phyloP scores from a whole-genome alignment of 495 filamentous ascomycete species.

The Penicillium pancosmium region DNA sequence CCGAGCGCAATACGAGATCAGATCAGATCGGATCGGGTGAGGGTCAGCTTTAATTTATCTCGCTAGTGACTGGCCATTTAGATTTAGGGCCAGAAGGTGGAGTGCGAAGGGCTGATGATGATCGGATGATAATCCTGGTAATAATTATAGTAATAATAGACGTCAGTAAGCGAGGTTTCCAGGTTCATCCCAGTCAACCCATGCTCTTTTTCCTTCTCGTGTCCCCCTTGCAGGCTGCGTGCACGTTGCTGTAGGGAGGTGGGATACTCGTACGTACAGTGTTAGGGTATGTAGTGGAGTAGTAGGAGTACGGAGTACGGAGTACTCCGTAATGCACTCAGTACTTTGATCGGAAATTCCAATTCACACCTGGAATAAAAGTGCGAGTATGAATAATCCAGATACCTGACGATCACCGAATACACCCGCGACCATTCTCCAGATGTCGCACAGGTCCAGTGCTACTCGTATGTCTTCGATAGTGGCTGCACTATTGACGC shows the following conservation, averaged over 20 bases:
- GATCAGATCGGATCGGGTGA: not conserved
- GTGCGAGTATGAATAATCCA: too few species aligned
- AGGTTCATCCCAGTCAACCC: too few species aligned
- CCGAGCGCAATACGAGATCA: constrained; percentile 6
- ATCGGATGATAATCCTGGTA: too few species aligned
- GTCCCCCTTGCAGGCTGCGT: not conserved
- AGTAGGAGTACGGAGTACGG: too few species aligned
- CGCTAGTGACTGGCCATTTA: constrained; percentile 14
- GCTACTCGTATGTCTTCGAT: not conserved
- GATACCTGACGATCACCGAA: constrained; percentile 8
- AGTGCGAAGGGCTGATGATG: not conserved
- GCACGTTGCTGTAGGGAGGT: not conserved
- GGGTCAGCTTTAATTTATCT: constrained; percentile 6
- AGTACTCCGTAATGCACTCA: too few species aligned
- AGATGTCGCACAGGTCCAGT: constrained; percentile 23
- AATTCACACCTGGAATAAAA: too few species aligned
- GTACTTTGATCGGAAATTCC: too few species aligned
- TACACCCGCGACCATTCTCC: constrained; percentile 11
- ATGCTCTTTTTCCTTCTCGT: not conserved
- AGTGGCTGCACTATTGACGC: constrained; percentile 25
- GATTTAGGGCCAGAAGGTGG: constrained; percentile 15
- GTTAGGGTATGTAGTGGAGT: too few species aligned
- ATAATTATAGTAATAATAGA: too few species aligned
- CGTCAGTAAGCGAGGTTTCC: too few species aligned
- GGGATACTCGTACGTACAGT: too few species aligned